phyloP scores from a whole-genome alignment of 2,329 filamentous ascomycete species.

The Trichoderma sp. region DNA sequence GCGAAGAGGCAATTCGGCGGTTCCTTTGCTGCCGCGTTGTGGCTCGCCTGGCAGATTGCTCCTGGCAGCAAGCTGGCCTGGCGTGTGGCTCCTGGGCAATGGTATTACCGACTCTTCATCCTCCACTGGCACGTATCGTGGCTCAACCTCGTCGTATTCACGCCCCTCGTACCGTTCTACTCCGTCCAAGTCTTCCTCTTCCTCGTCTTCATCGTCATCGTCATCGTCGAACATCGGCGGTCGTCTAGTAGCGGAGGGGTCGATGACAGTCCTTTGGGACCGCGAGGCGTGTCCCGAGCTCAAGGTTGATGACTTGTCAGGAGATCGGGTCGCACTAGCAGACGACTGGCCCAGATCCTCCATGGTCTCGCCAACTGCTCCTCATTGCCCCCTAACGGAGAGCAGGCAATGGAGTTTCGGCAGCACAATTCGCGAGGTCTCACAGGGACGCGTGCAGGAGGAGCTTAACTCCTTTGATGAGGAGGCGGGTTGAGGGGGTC shows the following conservation, averaged over 20 bases:
- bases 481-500: slow-evolving; percentile 15
- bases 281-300: slow-evolving; percentile 42
- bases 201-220: slow-evolving; percentile 40
- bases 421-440: slow-evolving; percentile 13
- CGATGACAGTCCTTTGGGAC: slow-evolving; percentile 54
- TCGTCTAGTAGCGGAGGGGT: slow-evolving; percentile 33
- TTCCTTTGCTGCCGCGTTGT: slow-evolving; percentile 42
- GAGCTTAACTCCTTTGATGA: slow-evolving; percentile 10
- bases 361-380: slow-evolving; percentile 40
- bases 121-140: neutral
- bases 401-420: slow-evolving; percentile 24
- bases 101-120: slow-evolving; percentile 31
- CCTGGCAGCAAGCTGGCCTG: slow-evolving; percentile 62
- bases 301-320: slow-evolving; percentile 26
- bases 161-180: neutral
- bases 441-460: slow-evolving; percentile 14
- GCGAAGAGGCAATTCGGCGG: slow-evolving; percentile 55
- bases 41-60: slow-evolving; percentile 48
- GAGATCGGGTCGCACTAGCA: slow-evolving; percentile 38
- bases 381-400: slow-evolving; percentile 34
- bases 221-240: slow-evolving; percentile 34
- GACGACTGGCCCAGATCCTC: slow-evolving; percentile 43
- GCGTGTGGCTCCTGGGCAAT: slow-evolving; percentile 60
- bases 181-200: slow-evolving; percentile 25
- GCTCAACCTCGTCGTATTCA: slow-evolving; percentile 24